These are phyloP conservation scores for Ceratobasidium sp. DNA, from an alignment of 1,284 basidiomycete genomes.

Conservation along the genomic window DNA sequence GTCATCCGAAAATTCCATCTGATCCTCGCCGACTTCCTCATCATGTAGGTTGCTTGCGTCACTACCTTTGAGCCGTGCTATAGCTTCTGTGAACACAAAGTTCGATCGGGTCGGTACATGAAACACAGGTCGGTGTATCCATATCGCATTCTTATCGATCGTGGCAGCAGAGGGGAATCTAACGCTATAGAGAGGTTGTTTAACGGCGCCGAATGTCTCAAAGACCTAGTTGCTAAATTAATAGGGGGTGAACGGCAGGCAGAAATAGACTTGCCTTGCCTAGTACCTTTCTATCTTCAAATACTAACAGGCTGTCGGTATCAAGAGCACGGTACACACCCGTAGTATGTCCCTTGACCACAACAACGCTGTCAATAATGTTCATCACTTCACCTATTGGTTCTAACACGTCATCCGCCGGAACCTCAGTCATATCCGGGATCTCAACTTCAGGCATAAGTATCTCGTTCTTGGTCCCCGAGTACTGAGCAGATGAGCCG, in stretches of 20 bases:
- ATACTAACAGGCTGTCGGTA: slow-evolving; percentile 86
- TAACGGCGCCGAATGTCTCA: slow-evolving; percentile 91
- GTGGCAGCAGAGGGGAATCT: slow-evolving; percentile 57
- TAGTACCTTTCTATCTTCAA: slow-evolving; percentile 83
- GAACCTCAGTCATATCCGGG: slow-evolving; percentile 57
- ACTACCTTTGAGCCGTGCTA: slow-evolving; percentile 79
- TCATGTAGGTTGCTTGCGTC: slow-evolving; percentile 94
- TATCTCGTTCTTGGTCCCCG: slow-evolving; percentile 57
- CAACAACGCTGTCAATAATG: slow-evolving; percentile 75
- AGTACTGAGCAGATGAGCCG: slow-evolving; percentile 46
- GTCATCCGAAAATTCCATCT: slow-evolving; percentile 91
- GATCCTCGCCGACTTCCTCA: slow-evolving; percentile 87
- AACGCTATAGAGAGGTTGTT: slow-evolving; percentile 85
- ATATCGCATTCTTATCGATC: slow-evolving; percentile 46
- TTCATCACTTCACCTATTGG: slow-evolving; percentile 80
- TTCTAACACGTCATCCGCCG: slow-evolving; percentile 71
- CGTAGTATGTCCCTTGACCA: slow-evolving; percentile 72
- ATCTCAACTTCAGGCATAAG: slow-evolving; percentile 57
- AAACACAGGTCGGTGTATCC: slow-evolving; percentile 58
- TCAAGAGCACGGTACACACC: slow-evolving; percentile 72
- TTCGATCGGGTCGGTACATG: slow-evolving; percentile 82
- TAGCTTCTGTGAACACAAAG: slow-evolving; percentile 79
- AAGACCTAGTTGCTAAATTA: slow-evolving; percentile 69
- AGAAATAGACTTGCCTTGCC: slow-evolving; percentile 74
- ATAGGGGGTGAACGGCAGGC: slow-evolving; percentile 16